phyloP scores from a whole-genome alignment of 2,329 filamentous ascomycete genomes.

The Penicillium sp. region DNA sequence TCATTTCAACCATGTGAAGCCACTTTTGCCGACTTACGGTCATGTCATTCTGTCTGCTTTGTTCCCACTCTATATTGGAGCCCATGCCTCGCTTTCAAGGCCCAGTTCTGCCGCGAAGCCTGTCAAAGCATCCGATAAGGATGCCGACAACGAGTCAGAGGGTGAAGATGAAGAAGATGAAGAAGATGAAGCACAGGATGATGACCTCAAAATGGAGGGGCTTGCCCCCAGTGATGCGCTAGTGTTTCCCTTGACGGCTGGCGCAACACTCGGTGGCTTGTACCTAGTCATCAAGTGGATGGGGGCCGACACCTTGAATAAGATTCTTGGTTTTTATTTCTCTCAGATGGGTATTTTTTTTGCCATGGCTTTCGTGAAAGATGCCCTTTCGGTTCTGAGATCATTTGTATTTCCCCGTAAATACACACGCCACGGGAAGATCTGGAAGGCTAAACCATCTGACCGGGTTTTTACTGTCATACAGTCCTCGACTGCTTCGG shows the following conservation, averaged over 20 bases:
- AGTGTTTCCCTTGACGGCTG: conserved; percentile 80
- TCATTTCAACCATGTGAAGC: conserved; percentile 49
- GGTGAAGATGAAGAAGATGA: conserved; percentile 57
- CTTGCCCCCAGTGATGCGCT: conserved; percentile 80
- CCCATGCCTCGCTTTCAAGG: conserved; percentile 82
- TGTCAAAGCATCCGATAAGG: conserved; percentile 42
- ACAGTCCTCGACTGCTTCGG: conserved; percentile 12
- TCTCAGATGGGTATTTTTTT: conserved; percentile 79
- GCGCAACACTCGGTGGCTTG: conserved; percentile 70
- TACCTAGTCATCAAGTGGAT: conserved; percentile 92
- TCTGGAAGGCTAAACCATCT: conserved; percentile 53
- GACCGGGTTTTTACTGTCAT: conserved; percentile 35
- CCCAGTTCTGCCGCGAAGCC: conserved; percentile 78
- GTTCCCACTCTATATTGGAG: conserved; percentile 81
- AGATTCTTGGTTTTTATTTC: conserved; percentile 82
- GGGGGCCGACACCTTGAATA: conserved; percentile 78
- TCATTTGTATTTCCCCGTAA: conserved; percentile 75
- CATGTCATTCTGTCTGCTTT: conserved; percentile 73
- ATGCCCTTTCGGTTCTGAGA: conserved; percentile 67
- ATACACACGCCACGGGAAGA: conserved; percentile 60
- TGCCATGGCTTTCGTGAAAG: conserved; percentile 73
- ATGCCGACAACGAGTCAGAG: conserved; percentile 30
- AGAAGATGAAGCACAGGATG: conserved; percentile 59
- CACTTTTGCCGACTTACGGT: conserved; percentile 60
- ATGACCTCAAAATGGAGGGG: conserved; percentile 66